Evolutionary conservation across 2,329 filamentous ascomycete genomes (phyloP), one percentile per base, ranked within the genome.

Genomic region (Verticillium isaacii): DNA sequence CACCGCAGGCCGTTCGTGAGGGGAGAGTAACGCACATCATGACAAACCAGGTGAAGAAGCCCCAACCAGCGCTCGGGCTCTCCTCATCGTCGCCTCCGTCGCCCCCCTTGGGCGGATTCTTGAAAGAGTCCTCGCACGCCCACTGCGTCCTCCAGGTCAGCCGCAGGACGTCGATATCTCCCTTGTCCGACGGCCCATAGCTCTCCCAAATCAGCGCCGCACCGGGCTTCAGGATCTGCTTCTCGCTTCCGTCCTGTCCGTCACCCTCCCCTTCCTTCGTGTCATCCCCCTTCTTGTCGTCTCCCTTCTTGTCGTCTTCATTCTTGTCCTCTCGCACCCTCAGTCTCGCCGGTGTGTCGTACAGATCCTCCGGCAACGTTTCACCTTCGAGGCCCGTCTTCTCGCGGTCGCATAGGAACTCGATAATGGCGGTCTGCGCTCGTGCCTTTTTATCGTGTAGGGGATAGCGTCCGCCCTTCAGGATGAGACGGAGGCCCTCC

Each of bases 41-140:
- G 68, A 98, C 86, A 71, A 98, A 85, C 95, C 95, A 99, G 19
- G 94, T 97, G 71, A 98, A 98, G 81, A 97, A 95, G 1, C 95
- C 95, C 95, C 94, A 98, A 71, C 86, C 83, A 19, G 75, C 75
- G 60, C 81, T 80, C 62, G 79, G 78, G 62, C 77, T 73, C 52
- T 71, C 67, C 45, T 72, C 67, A 23, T 75, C 76, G 52, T 80
- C 78, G 11, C 77, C 78, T 17, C 80, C 77, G 57, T 78, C 76
- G 67, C 78, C 78, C 39, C 80, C 77, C 41, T 72, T 75, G 32
- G 74, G 74, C 58, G 71, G 70, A 59, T 75, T 68, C 32, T 73
- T 68, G 69, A 74, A 70, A 5, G 65, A 65, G 41, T 77, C 80
- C 71, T 92, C 88, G 74, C 95, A 98, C 0, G 92, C 94, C 71